phyloP scores from a whole-genome alignment of 768 basidiomycete species.

The Rubroboletus pulcherrimus region DNA sequence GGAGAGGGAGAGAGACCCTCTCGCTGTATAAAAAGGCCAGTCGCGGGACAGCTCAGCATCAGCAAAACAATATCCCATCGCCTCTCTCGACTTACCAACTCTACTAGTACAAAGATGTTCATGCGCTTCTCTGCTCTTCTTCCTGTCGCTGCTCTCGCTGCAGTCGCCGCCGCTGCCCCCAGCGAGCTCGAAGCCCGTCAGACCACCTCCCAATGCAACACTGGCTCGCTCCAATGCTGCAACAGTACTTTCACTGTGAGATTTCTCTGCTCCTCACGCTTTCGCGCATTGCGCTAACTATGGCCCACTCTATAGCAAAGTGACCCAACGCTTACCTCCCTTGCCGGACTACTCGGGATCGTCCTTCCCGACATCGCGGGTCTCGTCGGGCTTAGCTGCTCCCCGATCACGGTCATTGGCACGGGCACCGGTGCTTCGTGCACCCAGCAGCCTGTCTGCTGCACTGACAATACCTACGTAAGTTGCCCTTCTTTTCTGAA shows the following conservation, averaged over 20 bases:
- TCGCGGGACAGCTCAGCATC: neutral
- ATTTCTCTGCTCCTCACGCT: neutral
- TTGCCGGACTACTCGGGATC: neutral
- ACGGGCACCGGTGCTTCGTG: no score
- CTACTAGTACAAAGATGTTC: slow-evolving; percentile 3
- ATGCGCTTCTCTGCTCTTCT: slow-evolving; percentile 5
- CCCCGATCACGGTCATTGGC: no score
- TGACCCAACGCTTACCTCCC: neutral
- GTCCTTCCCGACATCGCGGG: no score
- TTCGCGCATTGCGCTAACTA: neutral
- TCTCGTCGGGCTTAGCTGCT: no score
- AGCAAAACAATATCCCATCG: neutral
- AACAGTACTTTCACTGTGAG: neutral
- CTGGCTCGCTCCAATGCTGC: slow-evolving; percentile 11
- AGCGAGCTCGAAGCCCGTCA: neutral
- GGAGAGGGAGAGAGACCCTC: neutral
- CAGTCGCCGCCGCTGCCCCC: slow-evolving; percentile 5
- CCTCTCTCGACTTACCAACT: neutral
- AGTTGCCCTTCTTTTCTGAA: neutral
- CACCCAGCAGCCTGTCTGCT: no score
- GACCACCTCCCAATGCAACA: slow-evolving; percentile 1
- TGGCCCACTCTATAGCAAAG: neutral
- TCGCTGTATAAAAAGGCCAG: slow-evolving; percentile 10
- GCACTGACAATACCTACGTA: no score
- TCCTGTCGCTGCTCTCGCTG: neutral